Evolutionary conservation across 805 yeast genomes (phyloP).

Genomic region (Candida sithepensis): DNA sequence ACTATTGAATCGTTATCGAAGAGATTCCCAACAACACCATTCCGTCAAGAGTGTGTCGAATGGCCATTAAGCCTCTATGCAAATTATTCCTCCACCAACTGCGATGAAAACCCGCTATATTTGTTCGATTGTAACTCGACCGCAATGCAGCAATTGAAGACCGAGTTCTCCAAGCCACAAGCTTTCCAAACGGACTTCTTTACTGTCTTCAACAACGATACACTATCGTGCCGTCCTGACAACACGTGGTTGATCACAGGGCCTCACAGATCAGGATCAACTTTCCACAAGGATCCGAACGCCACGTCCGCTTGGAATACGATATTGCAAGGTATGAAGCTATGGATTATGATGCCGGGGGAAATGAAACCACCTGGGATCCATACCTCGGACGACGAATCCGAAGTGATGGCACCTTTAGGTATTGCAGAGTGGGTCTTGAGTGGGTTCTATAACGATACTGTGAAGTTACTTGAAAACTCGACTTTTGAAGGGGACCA

Average conservation of each 20-base stretch:
- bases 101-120: constrained; percentile 82
- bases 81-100: constrained; percentile 56
- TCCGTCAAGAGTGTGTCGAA: constrained; percentile 81
- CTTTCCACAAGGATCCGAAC: constrained; percentile 92
- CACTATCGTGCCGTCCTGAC: constrained; percentile 68
- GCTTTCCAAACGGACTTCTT: constrained; percentile 61
- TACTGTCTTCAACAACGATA: constrained; percentile 32
- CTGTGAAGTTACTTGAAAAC: constrained; percentile 46
- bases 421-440: constrained; percentile 91
- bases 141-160: constrained; percentile 56
- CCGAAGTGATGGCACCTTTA: constrained; percentile 89
- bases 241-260: constrained; percentile 92
- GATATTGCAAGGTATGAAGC: constrained; percentile 65
- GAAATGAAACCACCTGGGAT: constrained; percentile 80
- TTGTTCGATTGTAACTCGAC: constrained; percentile 75
- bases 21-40: constrained; percentile 56
- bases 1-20: constrained; percentile 41
- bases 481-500: constrained; percentile 21
- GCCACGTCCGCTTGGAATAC: constrained; percentile 91
- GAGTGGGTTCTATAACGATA: constrained; percentile 75
- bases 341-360: constrained; percentile 91
- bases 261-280: constrained; percentile 76
- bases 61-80: constrained; percentile 68
- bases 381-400: constrained; percentile 63
- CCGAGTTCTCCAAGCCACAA: constrained; percentile 52